A percentile compares a stretch with the other conserved stretches of the same genome.
Evolutionary conservation across 345 rosid species (phyloP).

Genomic region (Salix viminalis): DNA sequence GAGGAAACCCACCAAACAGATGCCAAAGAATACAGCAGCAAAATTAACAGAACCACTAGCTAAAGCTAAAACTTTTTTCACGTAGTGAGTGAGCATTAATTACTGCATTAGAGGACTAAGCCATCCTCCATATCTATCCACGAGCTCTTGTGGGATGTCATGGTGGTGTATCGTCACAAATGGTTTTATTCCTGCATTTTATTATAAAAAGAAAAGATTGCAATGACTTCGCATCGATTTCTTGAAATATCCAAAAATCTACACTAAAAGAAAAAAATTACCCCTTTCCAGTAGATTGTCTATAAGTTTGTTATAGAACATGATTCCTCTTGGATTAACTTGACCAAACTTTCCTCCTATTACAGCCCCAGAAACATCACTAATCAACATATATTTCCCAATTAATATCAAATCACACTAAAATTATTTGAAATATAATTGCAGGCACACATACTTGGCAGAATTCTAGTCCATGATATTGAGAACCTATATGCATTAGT

Average conservation of each 20-base stretch:
- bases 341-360: constrained; percentile 41
- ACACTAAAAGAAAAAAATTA: neutral
- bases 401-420: neutral
- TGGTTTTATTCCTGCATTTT: constrained; percentile 41
- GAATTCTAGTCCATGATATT: constrained; percentile 43
- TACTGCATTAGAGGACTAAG: constrained; percentile 43
- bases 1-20: too few relatives aligned
- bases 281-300: constrained; percentile 36
- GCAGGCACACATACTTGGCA: constrained; percentile 24
- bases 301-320: constrained; percentile 33
- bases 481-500: constrained; percentile 40
- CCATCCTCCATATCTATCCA: constrained; percentile 38
- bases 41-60: too few relatives aligned
- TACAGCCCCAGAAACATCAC: constrained; percentile 3
- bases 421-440: neutral
- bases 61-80: neutral
- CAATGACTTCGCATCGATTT: neutral
- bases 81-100: neutral
- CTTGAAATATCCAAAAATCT: neutral
- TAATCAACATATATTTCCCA: neutral
- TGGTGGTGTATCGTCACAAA: constrained; percentile 40
- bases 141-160: constrained; percentile 38
- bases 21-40: too few relatives aligned
- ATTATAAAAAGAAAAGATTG: neutral
- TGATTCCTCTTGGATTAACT: constrained; percentile 35